Base-by-base conservation (phyloP, 2,329 filamentous ascomycete species). In the Chaetomium strumarium region DNA sequence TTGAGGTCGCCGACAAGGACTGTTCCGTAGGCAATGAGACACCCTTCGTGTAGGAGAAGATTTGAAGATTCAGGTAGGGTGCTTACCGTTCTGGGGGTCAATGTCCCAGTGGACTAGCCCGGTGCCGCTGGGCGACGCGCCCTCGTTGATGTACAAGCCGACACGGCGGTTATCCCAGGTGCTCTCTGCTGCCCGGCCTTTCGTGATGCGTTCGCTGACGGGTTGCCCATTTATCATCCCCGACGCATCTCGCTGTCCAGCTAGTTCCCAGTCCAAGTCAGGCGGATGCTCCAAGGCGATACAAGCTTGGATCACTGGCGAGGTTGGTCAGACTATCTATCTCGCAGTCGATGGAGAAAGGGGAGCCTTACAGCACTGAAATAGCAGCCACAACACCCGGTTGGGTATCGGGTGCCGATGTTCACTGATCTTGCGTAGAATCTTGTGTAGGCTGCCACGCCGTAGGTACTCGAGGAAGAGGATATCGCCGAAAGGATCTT, bases 21-120 rank as follows among this genome's bases (percentile, higher is more conserved):
- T 45, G 42, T 17, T 12, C 16, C 9, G 29, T 19, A 29, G 17
- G n/a, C n/a, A n/a, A 29, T 31, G n/a, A 33, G 30, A n/a, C 14
- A 5, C 14, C 8, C 17, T 31, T 14, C 2, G 13, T 14, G n/a
- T 10, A 4, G 11, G 5, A n/a, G n/a, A 4, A 16, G 16, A n/a
- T 37, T 4, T n/a, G 24, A 4, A 4, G 10, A 14, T 13, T 10
- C n/a, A 29, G 33, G 14, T n/a, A 24, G 7, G 5, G 8, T 33
- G 3, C 46, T 40, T 19, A 48, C 46, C 8, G 29, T 48, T 48
- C 16, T 41, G 46, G 5, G 46, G 46, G 29, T 48, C 46, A 24
- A 48, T 41, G 30, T 48, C 46, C 13, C 30, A 48, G 17, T 48
- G 46, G 9, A 48, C 46, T 29, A 48, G 3, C 16, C 45, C 45